Evolutionary conservation across 2,329 filamentous ascomycete species (phyloP).

Genomic region (Hymenoscyphus occultus): DNA sequence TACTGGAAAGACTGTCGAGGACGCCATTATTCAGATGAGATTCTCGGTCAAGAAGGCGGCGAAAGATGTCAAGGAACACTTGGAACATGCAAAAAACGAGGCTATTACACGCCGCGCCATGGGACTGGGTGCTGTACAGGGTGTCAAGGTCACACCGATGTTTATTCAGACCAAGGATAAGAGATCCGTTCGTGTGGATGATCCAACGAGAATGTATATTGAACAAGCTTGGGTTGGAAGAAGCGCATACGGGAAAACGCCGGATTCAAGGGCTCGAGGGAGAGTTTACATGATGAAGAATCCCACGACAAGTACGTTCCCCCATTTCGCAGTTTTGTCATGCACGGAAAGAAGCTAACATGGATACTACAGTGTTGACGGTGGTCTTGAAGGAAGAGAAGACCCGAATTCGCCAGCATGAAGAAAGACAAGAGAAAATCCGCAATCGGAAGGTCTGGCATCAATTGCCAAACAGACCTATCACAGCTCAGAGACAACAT

Average conservation of each 20-base stretch:
- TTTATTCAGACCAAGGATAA: constrained; percentile 74
- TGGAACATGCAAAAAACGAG: constrained; percentile 77
- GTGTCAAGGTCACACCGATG: constrained; percentile 41
- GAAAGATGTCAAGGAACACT: constrained; percentile 71
- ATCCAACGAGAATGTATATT: constrained; percentile 83
- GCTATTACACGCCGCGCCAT: constrained; percentile 81
- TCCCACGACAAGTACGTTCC: constrained; percentile 69
- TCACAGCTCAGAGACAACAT: constrained; percentile 83
- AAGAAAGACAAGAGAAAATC: constrained; percentile 75
- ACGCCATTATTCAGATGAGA: constrained; percentile 91
- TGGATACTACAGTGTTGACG: constrained; percentile 58
- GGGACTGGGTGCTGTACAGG: constrained; percentile 56
- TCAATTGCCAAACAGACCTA: constrained; percentile 79
- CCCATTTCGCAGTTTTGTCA: background rate
- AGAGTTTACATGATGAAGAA: constrained; percentile 64
- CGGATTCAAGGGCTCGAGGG: constrained; percentile 75
- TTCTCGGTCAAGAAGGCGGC: constrained; percentile 94
- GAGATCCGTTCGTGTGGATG: constrained; percentile 64
- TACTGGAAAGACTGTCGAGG: constrained; percentile 86
- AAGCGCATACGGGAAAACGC: constrained; percentile 55
- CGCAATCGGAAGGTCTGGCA: constrained; percentile 77
- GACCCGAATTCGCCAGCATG: constrained; percentile 76
- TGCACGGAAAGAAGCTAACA: constrained; percentile 11
- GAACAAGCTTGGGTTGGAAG: constrained; percentile 90
- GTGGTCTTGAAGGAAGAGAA: constrained; percentile 90